phyloP scores from a whole-genome alignment of 371 early-diverging fungal genomes.

The Globomyces sp. region DNA sequence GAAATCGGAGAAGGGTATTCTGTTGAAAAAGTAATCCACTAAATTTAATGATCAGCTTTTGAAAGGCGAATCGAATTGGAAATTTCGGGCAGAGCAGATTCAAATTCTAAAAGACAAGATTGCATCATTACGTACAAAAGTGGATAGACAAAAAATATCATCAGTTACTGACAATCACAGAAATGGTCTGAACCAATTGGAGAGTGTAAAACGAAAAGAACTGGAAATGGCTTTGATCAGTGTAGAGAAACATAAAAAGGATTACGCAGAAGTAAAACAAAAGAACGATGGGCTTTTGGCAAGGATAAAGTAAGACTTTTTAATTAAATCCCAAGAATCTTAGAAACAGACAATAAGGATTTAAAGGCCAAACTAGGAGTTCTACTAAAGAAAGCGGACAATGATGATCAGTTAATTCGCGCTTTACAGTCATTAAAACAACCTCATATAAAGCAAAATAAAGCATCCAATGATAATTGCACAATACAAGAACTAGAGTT shows the following conservation, averaged over 20 bases:
- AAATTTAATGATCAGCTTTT: constrained; percentile 12
- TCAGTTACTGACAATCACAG: constrained; percentile 1
- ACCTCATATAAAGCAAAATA: constrained; percentile 2
- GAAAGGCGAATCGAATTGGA: constrained; percentile 28
- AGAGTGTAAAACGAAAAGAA: constrained; percentile 19
- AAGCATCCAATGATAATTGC: neutral
- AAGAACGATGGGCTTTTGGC: constrained; percentile 18
- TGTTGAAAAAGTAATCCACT: constrained; percentile 18
- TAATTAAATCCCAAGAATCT: neutral
- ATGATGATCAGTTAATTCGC: constrained; percentile 27
- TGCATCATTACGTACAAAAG: neutral
- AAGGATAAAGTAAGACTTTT: constrained; percentile 14
- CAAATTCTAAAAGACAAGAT: constrained; percentile 32
- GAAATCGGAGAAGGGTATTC: constrained; percentile 37
- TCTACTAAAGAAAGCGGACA: constrained; percentile 18
- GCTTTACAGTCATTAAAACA: constrained; percentile 13
- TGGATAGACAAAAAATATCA: neutral
- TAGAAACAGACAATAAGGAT: constrained; percentile 25
- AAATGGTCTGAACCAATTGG: constrained; percentile 14
- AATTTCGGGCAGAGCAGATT: constrained; percentile 41
- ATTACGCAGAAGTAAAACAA: constrained; percentile 16
- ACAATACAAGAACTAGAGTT: neutral
- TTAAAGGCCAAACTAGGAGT: constrained; percentile 21
- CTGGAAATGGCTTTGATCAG: constrained; percentile 13
- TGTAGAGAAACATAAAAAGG: constrained; percentile 10